Conservation (phyloP, 2,329 filamentous ascomycete genomes). For the Diaporthe caulivora region DNA sequence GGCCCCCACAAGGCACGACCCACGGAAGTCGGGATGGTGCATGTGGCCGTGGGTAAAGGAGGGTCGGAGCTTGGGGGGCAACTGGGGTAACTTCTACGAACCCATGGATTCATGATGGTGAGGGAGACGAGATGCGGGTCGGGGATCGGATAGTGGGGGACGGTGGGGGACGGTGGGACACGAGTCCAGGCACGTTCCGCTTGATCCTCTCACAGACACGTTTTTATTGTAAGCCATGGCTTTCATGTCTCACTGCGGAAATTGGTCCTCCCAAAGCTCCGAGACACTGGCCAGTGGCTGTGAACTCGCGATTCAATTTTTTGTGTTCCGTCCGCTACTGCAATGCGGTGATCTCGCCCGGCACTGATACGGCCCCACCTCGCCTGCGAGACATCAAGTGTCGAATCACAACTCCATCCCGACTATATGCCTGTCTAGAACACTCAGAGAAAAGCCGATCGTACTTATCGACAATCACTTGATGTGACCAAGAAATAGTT, state of each 20-base stretch:
- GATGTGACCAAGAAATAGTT: not conserved
- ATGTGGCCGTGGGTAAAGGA: not conserved
- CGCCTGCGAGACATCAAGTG: not conserved
- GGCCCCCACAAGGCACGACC: not conserved
- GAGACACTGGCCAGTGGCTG: too few relatives aligned
- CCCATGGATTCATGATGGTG: not conserved
- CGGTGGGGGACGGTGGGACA: not conserved
- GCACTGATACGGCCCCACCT: conserved; percentile 8
- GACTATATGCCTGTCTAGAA: not conserved
- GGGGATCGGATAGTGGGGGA: conserved; percentile 37
- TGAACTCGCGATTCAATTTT: not conserved
- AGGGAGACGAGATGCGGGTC: not conserved
- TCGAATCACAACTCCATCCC: not conserved
- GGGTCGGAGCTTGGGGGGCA: not conserved
- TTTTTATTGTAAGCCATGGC: too few relatives aligned
- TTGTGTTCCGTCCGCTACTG: not conserved
- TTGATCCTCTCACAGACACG: too few relatives aligned
- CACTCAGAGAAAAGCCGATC: not conserved
- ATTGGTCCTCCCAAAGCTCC: not conserved
- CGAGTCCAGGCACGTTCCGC: too few relatives aligned
- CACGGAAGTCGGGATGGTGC: conserved; percentile 21
- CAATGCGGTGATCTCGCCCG: not conserved
- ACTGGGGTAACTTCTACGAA: too few relatives aligned
- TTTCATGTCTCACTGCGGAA: not conserved
- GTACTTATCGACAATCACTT: too few relatives aligned